Conservation (phyloP, 176 grass and related monocot genomes). For the Aegilops umbellulata region DNA sequence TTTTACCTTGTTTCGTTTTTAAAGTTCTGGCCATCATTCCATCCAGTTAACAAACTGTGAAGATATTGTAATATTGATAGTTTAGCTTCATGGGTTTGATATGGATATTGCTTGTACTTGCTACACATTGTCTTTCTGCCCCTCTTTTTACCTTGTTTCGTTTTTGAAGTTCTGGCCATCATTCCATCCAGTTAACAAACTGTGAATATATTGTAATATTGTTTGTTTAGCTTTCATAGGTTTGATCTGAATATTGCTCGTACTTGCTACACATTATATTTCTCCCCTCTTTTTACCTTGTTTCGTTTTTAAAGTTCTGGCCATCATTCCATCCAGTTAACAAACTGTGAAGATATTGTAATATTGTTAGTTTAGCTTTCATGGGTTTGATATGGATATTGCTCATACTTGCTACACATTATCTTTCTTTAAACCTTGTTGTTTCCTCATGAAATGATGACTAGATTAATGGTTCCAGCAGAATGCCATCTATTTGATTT, state of each 20-base stretch:
- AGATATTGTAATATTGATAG: background rate
- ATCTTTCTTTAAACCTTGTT: background rate
- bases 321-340: background rate
- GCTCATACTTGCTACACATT: background rate
- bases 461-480: conserved; percentile 9
- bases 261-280: background rate
- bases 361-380: background rate
- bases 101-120: background rate
- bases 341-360: background rate
- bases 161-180: too few relatives aligned
- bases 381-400: conserved; percentile 12
- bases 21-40: background rate
- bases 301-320: background rate
- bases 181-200: background rate
- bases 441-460: background rate
- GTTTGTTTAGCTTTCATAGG: background rate
- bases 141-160: background rate
- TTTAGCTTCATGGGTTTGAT: background rate
- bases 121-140: background rate
- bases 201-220: background rate
- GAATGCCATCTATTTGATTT: conserved; percentile 4
- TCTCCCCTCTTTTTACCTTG: background rate
- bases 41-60: background rate
- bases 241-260: conserved; percentile 14
- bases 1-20: background rate